Percentiles rank a stretch among this genome's conserved stretches.
These are phyloP conservation scores for Anthracocystis walkeri DNA, from an alignment of 1,284 basidiomycete genomes.

Conservation along the genomic window DNA sequence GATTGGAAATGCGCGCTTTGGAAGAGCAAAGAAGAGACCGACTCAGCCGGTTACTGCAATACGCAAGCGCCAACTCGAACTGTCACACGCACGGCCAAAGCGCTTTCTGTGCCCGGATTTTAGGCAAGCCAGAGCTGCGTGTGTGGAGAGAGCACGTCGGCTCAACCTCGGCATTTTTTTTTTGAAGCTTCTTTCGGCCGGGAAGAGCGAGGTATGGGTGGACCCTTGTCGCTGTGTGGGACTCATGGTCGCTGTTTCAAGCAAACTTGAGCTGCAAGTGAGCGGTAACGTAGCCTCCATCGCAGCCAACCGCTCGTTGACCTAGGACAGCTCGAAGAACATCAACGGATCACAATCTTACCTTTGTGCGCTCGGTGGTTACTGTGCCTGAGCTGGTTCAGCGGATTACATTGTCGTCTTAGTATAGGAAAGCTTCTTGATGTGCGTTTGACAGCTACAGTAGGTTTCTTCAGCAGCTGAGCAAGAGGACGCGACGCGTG, in stretches of 20 bases:
- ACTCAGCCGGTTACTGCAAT: conserved; percentile 2
- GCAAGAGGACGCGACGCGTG: conserved; percentile 33
- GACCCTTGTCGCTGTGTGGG: too few relatives aligned
- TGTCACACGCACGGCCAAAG: background rate
- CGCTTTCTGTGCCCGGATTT: background rate
- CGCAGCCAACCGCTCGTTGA: conserved; percentile 22
- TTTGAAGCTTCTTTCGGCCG: too few relatives aligned
- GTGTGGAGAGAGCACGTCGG: too few relatives aligned
- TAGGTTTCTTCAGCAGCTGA: conserved; percentile 1
- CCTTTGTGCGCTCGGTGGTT: conserved; percentile 30
- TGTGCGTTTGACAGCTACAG: background rate
- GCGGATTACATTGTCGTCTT: background rate
- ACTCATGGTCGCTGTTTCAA: too few relatives aligned
- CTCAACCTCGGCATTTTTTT: too few relatives aligned
- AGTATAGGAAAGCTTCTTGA: background rate
- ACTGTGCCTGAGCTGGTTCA: conserved; percentile 39
- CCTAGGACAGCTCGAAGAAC: conserved; percentile 33
- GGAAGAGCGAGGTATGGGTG: too few relatives aligned
- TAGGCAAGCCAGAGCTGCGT: background rate
- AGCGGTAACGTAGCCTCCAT: conserved; percentile 30
- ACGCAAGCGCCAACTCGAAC: background rate
- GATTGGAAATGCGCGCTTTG: background rate
- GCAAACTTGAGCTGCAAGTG: conserved; percentile 18
- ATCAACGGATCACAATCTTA: conserved; percentile 42
- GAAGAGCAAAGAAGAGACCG: conserved; percentile 1